Evolutionary conservation across 2,329 filamentous ascomycete species (phyloP).

Genomic region (Boeremia exigua): DNA sequence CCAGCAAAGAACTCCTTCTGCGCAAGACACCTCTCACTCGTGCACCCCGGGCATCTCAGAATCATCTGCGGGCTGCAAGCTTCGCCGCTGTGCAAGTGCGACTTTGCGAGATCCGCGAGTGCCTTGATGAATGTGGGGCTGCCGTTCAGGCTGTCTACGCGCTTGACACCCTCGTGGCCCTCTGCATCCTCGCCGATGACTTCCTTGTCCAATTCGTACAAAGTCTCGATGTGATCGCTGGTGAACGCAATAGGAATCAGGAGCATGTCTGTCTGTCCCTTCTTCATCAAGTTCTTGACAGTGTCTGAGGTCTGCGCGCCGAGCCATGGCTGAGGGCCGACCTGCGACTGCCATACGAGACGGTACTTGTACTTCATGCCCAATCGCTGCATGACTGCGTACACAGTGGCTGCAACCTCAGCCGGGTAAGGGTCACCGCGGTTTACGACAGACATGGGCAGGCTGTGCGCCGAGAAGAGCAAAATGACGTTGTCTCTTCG

Average conservation of each 20-base stretch:
- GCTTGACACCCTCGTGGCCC: constrained; percentile 68
- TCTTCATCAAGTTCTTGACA: constrained; percentile 85
- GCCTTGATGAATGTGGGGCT: constrained; percentile 89
- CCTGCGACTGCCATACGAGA: constrained; percentile 97
- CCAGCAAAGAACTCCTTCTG: constrained; percentile 71
- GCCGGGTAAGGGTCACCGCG: constrained; percentile 94
- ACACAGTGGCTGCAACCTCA: constrained; percentile 93
- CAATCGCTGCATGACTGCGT: constrained; percentile 93
- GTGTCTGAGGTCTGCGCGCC: constrained; percentile 91
- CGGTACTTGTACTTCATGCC: constrained; percentile 90
- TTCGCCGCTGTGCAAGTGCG: constrained; percentile 74
- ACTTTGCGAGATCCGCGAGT: constrained; percentile 83
- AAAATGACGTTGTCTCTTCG: constrained; percentile 80
- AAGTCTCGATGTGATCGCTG: constrained; percentile 97
- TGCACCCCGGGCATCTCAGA: constrained; percentile 90
- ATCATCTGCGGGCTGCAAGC: constrained; percentile 86
- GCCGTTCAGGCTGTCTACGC: constrained; percentile 90
- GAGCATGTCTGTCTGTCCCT: constrained; percentile 88
- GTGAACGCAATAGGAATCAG: constrained; percentile 97
- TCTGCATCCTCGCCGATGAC: constrained; percentile 82
- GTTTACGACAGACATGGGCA: constrained; percentile 98
- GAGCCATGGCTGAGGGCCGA: constrained; percentile 93
- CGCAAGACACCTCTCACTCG: constrained; percentile 84
- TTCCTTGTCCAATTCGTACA: constrained; percentile 92
- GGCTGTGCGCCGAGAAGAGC: constrained; percentile 91